Evolutionary conservation across 768 basidiomycete genomes (phyloP), one percentile per base, ranked within the genome.

Genomic region (Termitomyces sp.): DNA sequence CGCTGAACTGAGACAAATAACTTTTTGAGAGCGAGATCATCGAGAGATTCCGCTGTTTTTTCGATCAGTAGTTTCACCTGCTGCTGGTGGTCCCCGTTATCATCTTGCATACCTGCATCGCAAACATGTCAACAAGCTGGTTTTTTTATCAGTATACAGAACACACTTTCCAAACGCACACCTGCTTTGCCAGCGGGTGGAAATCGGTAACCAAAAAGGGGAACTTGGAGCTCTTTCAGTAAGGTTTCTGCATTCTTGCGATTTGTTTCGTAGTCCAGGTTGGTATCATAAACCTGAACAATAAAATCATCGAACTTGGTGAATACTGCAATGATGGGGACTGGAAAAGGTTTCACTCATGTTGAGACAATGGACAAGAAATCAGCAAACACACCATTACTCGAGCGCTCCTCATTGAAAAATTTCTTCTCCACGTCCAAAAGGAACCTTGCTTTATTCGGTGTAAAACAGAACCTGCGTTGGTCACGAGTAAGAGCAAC

Each of bases 251-350:
- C 51, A 9, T 53, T 42, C 16, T 53, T 32, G n/a, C 23, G 27
- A 42, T 53, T 53, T 32, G 14, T 42, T 31, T 31, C 2, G n/a
- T 42, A 29, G n/a, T 42, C 41, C 51, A 53, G 29, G 14, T 21
- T 40, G 14, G 7, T 31, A 41, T 41, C 40, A 32, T 32, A 41
- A 1, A 42, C 41, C 37, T 53, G 51, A 29, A 25, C n/a, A 4
- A 38, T 52, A 21, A 52, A 41, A 41, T 53, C 51, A 32, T 53
- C 40, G 9, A 41, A 53, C 16, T 53, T 53, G 12, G 51, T 53
- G 27, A 42, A 50, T n/a, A 50, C 35, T 27, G 49, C 49, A 50
- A 50, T 50, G 23, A 50, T 32, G 8, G 53, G 53, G 14, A 54
- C 53, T 54, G 42, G 0, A 25, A 34, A 3, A 23, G 7, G 43